Conservation (phyloP, 2,329 filamentous ascomycete genomes). For the Elsinoe batatas region DNA sequence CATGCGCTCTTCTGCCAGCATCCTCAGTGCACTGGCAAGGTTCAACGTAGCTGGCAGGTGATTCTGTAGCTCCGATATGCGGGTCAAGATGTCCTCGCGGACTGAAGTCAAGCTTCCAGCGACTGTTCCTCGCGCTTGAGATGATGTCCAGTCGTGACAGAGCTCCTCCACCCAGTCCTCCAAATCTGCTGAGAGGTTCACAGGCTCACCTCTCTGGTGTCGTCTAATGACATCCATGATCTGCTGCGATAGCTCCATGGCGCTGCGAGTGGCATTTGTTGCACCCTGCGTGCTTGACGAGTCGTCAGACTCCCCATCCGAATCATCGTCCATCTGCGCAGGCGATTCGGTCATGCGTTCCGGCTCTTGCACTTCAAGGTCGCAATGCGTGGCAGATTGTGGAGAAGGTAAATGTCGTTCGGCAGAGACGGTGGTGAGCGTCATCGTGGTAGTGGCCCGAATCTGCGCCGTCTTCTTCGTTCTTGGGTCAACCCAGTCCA, state of each 20-base stretch:
- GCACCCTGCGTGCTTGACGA: not conserved
- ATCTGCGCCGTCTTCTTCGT: slow-evolving; percentile 19
- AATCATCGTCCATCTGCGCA: not conserved
- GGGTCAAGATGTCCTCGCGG: slow-evolving; percentile 7
- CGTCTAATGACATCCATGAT: slow-evolving; percentile 7
- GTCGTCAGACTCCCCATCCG: not conserved
- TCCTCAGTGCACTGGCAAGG: not conserved
- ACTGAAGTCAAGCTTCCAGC: not conserved
- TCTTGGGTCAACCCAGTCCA: slow-evolving; percentile 48
- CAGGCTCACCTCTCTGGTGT: not conserved
- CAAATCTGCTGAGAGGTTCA: not conserved
- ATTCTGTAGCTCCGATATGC: slow-evolving; percentile 1
- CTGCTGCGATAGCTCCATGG: slow-evolving; percentile 8
- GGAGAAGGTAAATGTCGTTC: not conserved
- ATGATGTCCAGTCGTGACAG: not conserved
- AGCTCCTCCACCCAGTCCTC: slow-evolving; percentile 8
- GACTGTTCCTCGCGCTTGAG: not conserved
- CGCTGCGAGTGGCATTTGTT: not conserved
- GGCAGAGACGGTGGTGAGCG: not conserved
- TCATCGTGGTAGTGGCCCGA: not conserved
- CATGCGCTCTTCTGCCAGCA: slow-evolving; percentile 10
- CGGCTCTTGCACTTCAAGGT: slow-evolving; percentile 12
- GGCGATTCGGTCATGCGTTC: slow-evolving; percentile 1
- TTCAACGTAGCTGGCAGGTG: slow-evolving; percentile 8
- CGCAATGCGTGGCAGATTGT: slow-evolving; percentile 5